Evolutionary conservation across 2,329 filamentous ascomycete species (phyloP), one percentile per base, ranked within the genome.

Genomic region (Cercospora berteroae): DNA sequence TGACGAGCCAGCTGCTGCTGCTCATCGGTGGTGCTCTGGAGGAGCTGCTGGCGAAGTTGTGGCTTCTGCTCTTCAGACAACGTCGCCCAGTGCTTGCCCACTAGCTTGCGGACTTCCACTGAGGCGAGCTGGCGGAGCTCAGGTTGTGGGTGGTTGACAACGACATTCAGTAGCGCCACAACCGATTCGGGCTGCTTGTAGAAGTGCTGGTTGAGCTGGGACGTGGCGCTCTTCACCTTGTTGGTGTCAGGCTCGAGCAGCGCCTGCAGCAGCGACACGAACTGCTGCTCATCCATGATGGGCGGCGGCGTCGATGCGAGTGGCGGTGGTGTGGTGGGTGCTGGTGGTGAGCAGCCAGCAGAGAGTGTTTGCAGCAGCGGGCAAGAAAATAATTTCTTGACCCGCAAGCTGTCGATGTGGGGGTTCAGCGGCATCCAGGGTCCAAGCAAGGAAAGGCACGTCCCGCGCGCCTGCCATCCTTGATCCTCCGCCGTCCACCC

Each of bases 131-230:
- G 95, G 76, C 93, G 90, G 65, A 97, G 85, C 73, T 89, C 87
- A 57, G 86, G 79, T 77, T 85, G 83, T 68, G 89, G 84, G 80
- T 97, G 90, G 67, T 90, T 92, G 74, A 93, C 90, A 74, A 96
- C 86, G 76, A 97, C 89, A 81, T 97, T 93, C 73, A 98, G 87
- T 70, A 98, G 90, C 75, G 92, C 88, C 65, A 94, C 86, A 66
- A 98, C 88, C 16, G 93, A 92, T 76, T 93, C 88, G 44, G 94
- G 90, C 74, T 93, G 88, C 76, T 88, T 89, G 84, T 96, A 98
- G 85, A 92, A 98, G 81, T 91, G 92, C 81, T 96, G 95, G 81
- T 96, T 94, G 68, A 98, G 88, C 76, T 93, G 89, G 67, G 91
- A 88, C 18, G 94, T 99, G 70, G 94, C 93, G 73, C 91, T 88